phyloP scores from a whole-genome alignment of 2,329 filamentous ascomycete species.

The Penicillium sp. region DNA sequence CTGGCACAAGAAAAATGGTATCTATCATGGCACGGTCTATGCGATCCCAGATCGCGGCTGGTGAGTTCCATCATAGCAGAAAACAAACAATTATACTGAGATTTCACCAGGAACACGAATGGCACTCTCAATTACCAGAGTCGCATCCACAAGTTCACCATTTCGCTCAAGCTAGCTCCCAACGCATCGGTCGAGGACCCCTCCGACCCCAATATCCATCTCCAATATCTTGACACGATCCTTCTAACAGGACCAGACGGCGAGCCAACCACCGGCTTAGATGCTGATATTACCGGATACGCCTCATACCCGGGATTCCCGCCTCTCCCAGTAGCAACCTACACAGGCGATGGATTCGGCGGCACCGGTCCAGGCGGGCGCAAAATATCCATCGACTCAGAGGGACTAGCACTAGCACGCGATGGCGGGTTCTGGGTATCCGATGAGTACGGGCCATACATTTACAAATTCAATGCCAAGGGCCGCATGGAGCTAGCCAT shows the following conservation, averaged over 20 bases:
- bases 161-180: constrained; percentile 53
- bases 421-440: constrained; percentile 63
- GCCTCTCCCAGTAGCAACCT: constrained; percentile 58
- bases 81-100: constrained; percentile 1
- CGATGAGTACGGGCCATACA: constrained; percentile 66
- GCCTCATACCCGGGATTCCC: constrained; percentile 56
- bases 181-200: constrained; percentile 51
- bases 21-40: constrained; percentile 60
- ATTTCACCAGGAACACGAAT: constrained; percentile 56
- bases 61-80: constrained; percentile 31
- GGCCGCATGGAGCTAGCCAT: constrained; percentile 61
- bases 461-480: constrained; percentile 58
- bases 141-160: constrained; percentile 62
- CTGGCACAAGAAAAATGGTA: constrained; percentile 52
- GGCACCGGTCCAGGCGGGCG: constrained; percentile 55
- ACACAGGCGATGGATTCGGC: constrained; percentile 64
- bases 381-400: constrained; percentile 58
- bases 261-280: constrained; percentile 58
- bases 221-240: constrained; percentile 61
- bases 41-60: constrained; percentile 64
- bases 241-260: constrained; percentile 60
- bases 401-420: constrained; percentile 58
- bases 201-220: constrained; percentile 55
- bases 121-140: constrained; percentile 64
- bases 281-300: constrained; percentile 53